Evolutionary conservation across 1,284 basidiomycete species (phyloP), one percentile per base, ranked within the genome.

Genomic region (Schizopora paradoxa): DNA sequence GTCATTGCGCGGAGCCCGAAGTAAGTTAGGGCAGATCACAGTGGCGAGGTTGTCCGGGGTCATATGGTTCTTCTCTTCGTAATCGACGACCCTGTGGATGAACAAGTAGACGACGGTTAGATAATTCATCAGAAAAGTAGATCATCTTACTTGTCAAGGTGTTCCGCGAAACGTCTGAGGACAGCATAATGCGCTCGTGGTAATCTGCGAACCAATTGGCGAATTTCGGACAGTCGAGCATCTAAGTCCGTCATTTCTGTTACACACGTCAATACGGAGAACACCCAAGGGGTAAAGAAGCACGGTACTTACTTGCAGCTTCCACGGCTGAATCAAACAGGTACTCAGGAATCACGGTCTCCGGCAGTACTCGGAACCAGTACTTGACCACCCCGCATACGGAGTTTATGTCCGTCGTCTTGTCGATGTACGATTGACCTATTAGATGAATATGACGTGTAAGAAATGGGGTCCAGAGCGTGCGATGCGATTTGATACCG

Each of bases 31-130:
- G 50, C 85, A 86, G 62, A 90, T 89, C 18, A 90, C 85, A 38
- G 88, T 89, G 0, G 88, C 82, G 3, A 91, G 69, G 5, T 84
- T 82, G 54, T 87, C 82, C 0, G 86, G 79, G 1, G 83, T 87
- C 88, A 91, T 91, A 51, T 91, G 85, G 56, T 91, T 91, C 39
- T 81, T 74, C 48, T 88, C 85, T 58, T 91, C 88, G 60, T 75
- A 87, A 56, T 91, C 88, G 6, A 86, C 87, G 22, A 91, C 83
- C 57, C 86, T 87, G 58, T 2, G 47, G 31, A 26, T 19, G 21
- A 14, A 18, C 19, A 28, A 22, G 45, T 14, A n/a, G 45, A 41
- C 48, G 38, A 16, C 51, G 29, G 49, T 51, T 48, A 45, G 41
- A 33, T 40, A 19, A 13, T 6, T 19, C 11, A 44, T n/a, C 35